Conservation (phyloP, 352 stramenopile species). For the Phytophthora idaei region DNA sequence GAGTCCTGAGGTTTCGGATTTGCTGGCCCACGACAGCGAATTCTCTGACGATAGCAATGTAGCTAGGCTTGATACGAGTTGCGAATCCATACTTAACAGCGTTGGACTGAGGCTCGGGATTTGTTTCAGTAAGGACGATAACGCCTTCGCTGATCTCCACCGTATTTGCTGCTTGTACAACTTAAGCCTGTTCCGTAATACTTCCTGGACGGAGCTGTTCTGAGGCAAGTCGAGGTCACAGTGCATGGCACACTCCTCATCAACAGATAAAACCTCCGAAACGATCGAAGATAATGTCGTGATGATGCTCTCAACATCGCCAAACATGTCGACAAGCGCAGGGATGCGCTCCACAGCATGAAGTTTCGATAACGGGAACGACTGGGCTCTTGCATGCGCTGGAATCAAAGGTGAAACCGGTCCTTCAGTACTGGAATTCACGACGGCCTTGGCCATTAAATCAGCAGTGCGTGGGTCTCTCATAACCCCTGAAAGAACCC, state of each 20-base stretch:
- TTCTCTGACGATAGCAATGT: conserved; percentile 65
- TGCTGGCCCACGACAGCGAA: conserved; percentile 36
- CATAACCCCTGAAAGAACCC: conserved; percentile 48
- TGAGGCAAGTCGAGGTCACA: conserved; percentile 64
- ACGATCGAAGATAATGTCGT: conserved; percentile 58
- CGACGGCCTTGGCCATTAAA: conserved; percentile 41
- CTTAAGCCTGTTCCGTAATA: conserved; percentile 61
- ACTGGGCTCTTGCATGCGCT: conserved; percentile 21
- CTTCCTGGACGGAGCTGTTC: conserved; percentile 65
- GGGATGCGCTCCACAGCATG: conserved; percentile 76
- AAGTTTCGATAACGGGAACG: conserved; percentile 58
- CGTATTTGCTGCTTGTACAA: conserved; percentile 83
- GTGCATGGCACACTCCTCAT: conserved; percentile 41
- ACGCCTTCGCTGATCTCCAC: conserved; percentile 79
- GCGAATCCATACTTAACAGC: conserved; percentile 58
- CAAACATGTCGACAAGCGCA: conserved; percentile 79
- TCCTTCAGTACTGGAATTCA: conserved; percentile 18
- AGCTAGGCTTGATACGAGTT: conserved; percentile 69
- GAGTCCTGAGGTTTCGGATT: conserved; percentile 11
- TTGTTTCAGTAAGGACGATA: conserved; percentile 76
- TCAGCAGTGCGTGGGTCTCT: conserved; percentile 47
- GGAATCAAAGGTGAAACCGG: conserved; percentile 20
- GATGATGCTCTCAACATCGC: conserved; percentile 63
- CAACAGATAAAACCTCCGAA: conserved; percentile 24
- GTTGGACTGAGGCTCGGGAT: conserved; percentile 47